Evolutionary conservation across 495 filamentous ascomycete genomes (phyloP).

Genomic region (Penicillium pulvis): DNA sequence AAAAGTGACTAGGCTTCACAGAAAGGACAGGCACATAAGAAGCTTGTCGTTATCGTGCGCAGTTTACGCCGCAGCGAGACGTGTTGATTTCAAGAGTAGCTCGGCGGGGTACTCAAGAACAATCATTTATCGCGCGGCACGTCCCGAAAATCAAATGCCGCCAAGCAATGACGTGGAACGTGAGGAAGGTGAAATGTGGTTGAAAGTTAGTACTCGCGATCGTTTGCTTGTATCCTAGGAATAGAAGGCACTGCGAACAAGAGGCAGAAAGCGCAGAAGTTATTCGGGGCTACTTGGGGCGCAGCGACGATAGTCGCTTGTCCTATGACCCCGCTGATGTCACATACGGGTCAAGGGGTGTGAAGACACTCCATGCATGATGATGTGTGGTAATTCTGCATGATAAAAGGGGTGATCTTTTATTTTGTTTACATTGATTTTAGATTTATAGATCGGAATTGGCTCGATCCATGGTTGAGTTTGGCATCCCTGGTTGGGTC

Average conservation of each 20-base stretch:
- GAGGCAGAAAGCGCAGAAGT: not conserved
- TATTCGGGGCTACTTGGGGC: not conserved
- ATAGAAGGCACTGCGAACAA: not conserved
- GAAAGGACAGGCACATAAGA: not conserved
- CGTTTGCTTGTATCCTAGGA: not conserved
- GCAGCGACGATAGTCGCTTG: not conserved
- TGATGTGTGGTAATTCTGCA: not conserved
- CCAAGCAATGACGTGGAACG: not conserved
- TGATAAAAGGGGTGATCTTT: not conserved
- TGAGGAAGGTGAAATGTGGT: not conserved
- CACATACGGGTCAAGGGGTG: conserved; percentile 1
- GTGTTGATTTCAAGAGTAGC: not conserved
- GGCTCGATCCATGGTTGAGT: not conserved
- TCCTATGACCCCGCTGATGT: conserved; percentile 30
- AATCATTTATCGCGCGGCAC: not conserved
- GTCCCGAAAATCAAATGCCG: not conserved
- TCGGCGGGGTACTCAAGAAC: not conserved
- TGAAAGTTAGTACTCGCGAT: not conserved
- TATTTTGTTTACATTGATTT: not conserved
- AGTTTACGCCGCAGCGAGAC: not conserved
- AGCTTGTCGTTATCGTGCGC: not conserved
- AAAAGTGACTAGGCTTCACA: not conserved
- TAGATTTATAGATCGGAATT: not conserved
- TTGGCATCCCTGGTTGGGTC: not conserved
- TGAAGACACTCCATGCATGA: not conserved